Base-by-base conservation (phyloP, 768 basidiomycete genomes). In the Russula virescens region DNA sequence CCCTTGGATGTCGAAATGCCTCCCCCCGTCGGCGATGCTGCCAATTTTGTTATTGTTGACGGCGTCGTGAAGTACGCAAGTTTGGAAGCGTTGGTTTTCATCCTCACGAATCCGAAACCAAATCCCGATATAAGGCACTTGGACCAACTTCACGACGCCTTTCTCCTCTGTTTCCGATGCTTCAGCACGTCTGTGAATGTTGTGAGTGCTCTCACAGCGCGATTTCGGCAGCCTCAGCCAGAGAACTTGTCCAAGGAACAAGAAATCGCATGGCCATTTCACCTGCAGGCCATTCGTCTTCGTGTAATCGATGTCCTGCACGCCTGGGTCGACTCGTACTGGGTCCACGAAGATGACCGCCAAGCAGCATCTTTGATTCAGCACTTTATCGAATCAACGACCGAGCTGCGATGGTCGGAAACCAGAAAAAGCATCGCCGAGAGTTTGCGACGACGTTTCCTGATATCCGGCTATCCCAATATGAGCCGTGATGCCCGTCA, bases 121-220 rank as follows among this genome's bases (percentile, higher is more conserved):
- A 57, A 38, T 19, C 58, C 49, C 52, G 23, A 25, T 40, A 71
- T 75, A n/a, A 74, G 73, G 57, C 79, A 85, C 60, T 70, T 73
- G 56, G 54, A 55, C 55, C 71, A 80, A 43, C 70, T 88, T 72
- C 68, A 74, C 63, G 71, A 80, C 62, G 72, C 81, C 2, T 88
- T 91, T 74, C 85, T 89, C 73, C 73, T 84, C n/a, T 83, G 81
- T 55, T 91, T 90, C 73, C 83, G 88, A 28, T 79, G 83, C 63
- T 90, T 88, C 75, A 79, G 81, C 16, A 77, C 78, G 0, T 80
- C 89, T 0, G 28, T 48, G 18, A 75, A 78, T 8, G 74, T 85
- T 13, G 73, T 83, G 38, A 71, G 74, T 0, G 72, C 76, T 7
- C 70, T 85, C 25, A 65, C 81, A 26, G 70, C 69, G 6, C 81